Base-by-base conservation (phyloP, 2,329 filamentous ascomycete genomes). In the Simplicillium aogashimaense region DNA sequence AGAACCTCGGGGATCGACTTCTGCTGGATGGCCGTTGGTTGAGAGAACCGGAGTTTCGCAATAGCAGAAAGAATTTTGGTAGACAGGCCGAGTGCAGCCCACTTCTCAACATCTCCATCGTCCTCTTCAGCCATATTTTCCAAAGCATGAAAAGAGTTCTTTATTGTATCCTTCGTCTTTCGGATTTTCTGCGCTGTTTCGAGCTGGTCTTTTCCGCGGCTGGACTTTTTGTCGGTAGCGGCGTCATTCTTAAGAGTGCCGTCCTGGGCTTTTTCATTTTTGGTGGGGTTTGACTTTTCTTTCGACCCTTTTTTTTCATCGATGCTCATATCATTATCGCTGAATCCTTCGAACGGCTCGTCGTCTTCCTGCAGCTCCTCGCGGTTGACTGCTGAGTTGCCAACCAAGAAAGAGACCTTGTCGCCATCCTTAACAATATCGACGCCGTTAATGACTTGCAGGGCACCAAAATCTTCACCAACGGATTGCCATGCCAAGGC, bases 381-480 rank as follows among this genome's bases (percentile, higher is more conserved):
- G 28, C 45, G 28, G 37, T 43, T 39, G 17, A 53, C 34, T 35
- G 37, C 29, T 39, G 42, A 38, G 41, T 42, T 41, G 34, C 43
- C 40, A 30, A 66, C 56, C 50, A 81, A 64, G 59, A 82, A 81
- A 52, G 73, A 67, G 20, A 81, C 60, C 6, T 65, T 70, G 39
- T 70, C 64, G 7, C 78, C 78, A 25, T 81, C 70, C 45, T 73
- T 76, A 33, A 94, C 67, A n/a, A 98, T 72, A 25, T 95, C 85
- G 2, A 98, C 86, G 38, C 86, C 87, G 13, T 94, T 86, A 36
- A 97, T 82, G 53, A 97, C 89, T 53, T 98, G 88, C 2, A 98
- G 65, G 0, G 86, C 88, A 52, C 82, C 94, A 59, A 98, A 95
- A 0, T 92, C 92, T 47, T 94, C 88, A n/a, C 86, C 86, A 63